Percentiles rank a stretch among this genome's conserved stretches.
phyloP scores from a whole-genome alignment of 345 rosid species.

The Moricandia arvensis region DNA sequence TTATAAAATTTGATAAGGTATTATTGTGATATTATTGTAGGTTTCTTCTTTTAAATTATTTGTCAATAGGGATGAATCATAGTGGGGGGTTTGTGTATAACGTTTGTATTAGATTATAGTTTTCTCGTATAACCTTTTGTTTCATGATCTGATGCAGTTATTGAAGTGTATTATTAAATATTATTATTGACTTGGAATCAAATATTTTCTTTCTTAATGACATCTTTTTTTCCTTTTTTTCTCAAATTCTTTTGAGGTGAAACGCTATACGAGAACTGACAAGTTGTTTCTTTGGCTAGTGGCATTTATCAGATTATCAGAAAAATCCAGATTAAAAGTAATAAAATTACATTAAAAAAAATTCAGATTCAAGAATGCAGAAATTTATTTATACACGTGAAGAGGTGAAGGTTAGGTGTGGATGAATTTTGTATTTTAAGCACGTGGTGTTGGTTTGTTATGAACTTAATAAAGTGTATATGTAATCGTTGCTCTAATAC shows the following conservation, averaged over 20 bases:
- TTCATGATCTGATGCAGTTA: background rate
- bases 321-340: background rate
- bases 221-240: background rate
- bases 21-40: conserved; percentile 34
- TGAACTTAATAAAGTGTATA: background rate
- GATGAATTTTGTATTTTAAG: background rate
- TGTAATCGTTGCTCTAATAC: background rate
- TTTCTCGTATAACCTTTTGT: conserved; percentile 5
- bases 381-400: background rate
- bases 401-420: background rate
- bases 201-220: background rate
- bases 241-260: background rate
- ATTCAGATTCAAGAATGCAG: background rate
- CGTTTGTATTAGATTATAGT: conserved; percentile 35
- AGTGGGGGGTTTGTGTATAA: conserved; percentile 31
- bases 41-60: conserved; percentile 20
- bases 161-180: background rate
- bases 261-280: background rate
- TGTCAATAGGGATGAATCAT: conserved; percentile 39
- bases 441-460: background rate
- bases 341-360: background rate
- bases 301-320: background rate
- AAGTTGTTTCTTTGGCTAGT: no score
- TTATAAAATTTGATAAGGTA: conserved; percentile 23
- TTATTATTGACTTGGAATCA: background rate